These are phyloP conservation scores for Penicillium sp. DNA, from an alignment of 2,329 filamentous ascomycete species.

Conservation along the genomic window DNA sequence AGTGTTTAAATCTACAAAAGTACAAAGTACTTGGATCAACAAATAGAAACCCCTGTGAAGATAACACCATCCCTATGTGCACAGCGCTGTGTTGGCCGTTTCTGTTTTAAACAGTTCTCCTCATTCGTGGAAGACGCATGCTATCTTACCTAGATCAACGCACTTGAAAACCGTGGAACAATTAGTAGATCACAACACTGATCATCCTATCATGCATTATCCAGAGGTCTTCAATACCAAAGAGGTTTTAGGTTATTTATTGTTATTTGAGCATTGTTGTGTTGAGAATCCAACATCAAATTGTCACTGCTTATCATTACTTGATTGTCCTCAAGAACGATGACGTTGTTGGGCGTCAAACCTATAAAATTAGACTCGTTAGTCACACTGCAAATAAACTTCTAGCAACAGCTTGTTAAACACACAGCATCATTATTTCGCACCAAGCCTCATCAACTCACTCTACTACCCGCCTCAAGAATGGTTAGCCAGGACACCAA, in stretches of 20 bases:
- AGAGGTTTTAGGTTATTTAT: not conserved
- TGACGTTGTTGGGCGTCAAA: slow-evolving; percentile 18
- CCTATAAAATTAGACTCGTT: not conserved
- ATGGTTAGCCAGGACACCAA: slow-evolving; percentile 3
- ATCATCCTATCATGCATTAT: not conserved
- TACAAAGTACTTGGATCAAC: not conserved
- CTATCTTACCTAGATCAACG: not conserved
- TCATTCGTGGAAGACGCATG: not conserved
- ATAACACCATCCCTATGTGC: not conserved
- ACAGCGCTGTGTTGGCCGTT: too few species aligned
- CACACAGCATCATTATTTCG: not conserved
- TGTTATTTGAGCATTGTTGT: not conserved
- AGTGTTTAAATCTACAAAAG: not conserved
- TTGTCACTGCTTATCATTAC: not conserved
- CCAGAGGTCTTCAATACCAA: not conserved
- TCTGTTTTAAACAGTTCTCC: not conserved
- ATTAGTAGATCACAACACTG: not conserved
- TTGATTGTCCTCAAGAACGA: not conserved
- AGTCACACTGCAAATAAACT: not conserved
- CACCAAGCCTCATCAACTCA: not conserved
- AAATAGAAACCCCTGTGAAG: not conserved
- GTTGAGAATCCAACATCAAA: not conserved
- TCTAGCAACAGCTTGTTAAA: too few species aligned
- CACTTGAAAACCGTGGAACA: not conserved
- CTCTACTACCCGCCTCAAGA: not conserved